Conservation (phyloP, 139 green algal genomes). For the Chlamydomonas sphaeroides region DNA sequence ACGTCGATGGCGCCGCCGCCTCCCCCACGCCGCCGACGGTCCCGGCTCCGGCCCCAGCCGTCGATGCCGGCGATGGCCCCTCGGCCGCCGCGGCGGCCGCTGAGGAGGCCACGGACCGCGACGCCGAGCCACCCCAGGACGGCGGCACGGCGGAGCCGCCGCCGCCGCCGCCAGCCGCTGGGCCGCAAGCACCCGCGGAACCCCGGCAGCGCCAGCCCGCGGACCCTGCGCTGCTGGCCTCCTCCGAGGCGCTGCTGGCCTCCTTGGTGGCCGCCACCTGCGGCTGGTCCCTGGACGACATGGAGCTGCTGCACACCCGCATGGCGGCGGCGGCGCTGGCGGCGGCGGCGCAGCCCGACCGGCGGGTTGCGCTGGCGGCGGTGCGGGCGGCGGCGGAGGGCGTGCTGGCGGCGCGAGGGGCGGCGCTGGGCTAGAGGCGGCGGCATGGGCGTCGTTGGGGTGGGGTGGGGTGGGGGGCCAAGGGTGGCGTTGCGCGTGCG, state of each 20-base stretch:
- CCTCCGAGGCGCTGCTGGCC: constrained; percentile 36
- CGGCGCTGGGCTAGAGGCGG: no score
- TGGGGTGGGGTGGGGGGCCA: no score
- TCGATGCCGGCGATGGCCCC: background rate
- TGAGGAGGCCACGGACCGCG: no score
- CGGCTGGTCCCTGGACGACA: constrained; percentile 44
- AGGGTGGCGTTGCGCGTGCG: no score
- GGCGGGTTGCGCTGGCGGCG: constrained; percentile 36
- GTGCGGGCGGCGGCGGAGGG: background rate
- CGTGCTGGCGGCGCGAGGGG: background rate
- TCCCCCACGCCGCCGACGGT: no score
- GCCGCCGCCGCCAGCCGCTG: no score
- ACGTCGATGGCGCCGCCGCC: no score
- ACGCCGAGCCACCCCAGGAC: no score
- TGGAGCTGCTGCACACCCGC: constrained; percentile 58
- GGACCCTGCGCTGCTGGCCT: background rate
- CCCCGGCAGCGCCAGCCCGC: background rate
- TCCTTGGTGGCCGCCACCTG: constrained; percentile 36
- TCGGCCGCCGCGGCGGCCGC: background rate
- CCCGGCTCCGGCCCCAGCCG: no score
- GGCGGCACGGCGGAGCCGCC: no score
- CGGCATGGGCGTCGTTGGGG: no score
- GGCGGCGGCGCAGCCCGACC: constrained; percentile 8
- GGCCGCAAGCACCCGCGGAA: no score
- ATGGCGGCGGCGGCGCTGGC: constrained; percentile 45